Evolutionary conservation across 257 asterid species (phyloP), one percentile per base, ranked within the genome.

Genomic region (Nicotiana attenuata): DNA sequence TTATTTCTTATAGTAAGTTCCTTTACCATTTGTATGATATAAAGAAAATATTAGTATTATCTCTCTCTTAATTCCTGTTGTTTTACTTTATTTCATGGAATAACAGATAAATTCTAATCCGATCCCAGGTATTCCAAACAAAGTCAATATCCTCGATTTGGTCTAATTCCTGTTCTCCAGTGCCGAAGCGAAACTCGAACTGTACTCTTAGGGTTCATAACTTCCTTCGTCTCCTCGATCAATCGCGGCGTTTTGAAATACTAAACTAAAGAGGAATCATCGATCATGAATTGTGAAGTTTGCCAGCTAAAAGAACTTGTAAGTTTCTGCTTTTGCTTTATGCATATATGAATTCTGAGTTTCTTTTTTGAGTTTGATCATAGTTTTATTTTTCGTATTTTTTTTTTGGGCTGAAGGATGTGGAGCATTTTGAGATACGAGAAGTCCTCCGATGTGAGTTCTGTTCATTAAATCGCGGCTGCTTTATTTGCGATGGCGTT

Each of bases 381-480:
- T 71, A 16, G 7, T 50, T 8, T 50, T 1, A 75, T 50, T 50
- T 35, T 16, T 50, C 65, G 10, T 38, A 3, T 78, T 81, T 14
- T 76, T 81, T 85, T 81, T 85, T 84, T 3, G 11, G 5, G 47
- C 24, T 50, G 56, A 41, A 96, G 99, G 99, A 96, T 78, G 97
- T 94, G 81, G 98, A 96, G 90, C 97, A 93, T 91, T 92, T 94
- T 77, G 94, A 96, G 95, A 91, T 93, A 68, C 94, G 99, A n/a
- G 98, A 96, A 91, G 98, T 94, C 82, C 96, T 96, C 33, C 96
- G 97, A 85, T 94, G 99, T 96, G 85, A 89, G 98, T 90, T 81
- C 60, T 20, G n/a, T 71, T 71, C 59, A 20, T 22, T 38, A 0
- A 20, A n/a, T 20, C 2, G 15, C 7, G 15, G 14, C 65, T 57